phyloP scores from a whole-genome alignment of 129 eudicot species.

The Artemisia tridentata region DNA sequence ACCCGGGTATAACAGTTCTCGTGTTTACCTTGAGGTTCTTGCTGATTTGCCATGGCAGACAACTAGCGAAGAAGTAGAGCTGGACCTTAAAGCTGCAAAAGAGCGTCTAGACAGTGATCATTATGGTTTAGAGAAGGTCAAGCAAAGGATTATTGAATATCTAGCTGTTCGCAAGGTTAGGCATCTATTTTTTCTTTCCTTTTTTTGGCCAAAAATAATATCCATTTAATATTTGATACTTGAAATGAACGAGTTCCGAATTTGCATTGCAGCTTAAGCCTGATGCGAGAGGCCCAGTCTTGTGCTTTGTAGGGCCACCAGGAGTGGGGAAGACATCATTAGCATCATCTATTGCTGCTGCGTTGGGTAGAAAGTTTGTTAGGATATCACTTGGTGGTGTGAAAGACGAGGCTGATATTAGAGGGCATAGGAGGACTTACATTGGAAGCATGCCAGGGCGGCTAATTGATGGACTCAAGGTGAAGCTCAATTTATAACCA shows the following conservation, averaged over 20 bases:
- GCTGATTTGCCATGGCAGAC: conserved; percentile 96
- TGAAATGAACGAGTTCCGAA: conserved; percentile 2
- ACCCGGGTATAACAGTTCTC: conserved; percentile 95
- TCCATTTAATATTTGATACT: not conserved
- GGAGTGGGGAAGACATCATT: conserved; percentile 98
- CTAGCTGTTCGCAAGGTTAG: conserved; percentile 95
- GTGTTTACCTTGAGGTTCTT: conserved; percentile 95
- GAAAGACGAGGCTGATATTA: conserved; percentile 98
- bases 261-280: conserved; percentile 77
- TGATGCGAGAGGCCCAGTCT: conserved; percentile 90
- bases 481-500: conserved; percentile 20
- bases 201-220: not conserved
- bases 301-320: conserved; percentile 99
- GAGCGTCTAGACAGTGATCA: conserved; percentile 95
- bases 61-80: conserved; percentile 73
- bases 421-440: conserved; percentile 97
- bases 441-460: conserved; percentile 99
- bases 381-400: conserved; percentile 98
- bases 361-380: conserved; percentile 85
- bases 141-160: conserved; percentile 93
- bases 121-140: conserved; percentile 84
- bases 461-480: conserved; percentile 95
- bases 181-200: not conserved
- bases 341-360: conserved; percentile 98
- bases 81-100: conserved; percentile 85